These are phyloP conservation scores for Butyriboletus loyo DNA, from an alignment of 768 basidiomycete species.

Conservation along the genomic window DNA sequence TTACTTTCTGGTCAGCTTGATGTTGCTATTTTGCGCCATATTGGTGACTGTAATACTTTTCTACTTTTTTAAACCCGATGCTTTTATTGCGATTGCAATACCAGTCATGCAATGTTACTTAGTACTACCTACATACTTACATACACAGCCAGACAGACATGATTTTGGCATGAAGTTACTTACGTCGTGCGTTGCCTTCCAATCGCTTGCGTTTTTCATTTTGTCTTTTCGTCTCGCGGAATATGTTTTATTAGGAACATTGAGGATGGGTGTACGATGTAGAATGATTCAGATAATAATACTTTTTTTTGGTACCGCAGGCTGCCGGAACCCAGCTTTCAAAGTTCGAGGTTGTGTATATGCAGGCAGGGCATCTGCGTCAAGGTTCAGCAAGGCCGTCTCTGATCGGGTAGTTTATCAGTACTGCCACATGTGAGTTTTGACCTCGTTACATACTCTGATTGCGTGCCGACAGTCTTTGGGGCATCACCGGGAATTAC, in stretches of 20 bases:
- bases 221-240: neutral
- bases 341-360: neutral
- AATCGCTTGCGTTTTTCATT: neutral
- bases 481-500: too few species aligned
- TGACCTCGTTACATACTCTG: too few species aligned
- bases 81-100: neutral
- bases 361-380: too few species aligned
- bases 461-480: too few species aligned
- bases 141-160: neutral
- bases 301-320: neutral
- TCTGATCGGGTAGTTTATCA: too few species aligned
- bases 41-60: neutral
- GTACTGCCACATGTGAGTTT: too few species aligned
- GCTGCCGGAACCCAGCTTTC: neutral
- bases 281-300: neutral
- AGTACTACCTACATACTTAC: neutral
- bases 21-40: neutral
- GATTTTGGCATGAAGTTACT: neutral
- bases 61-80: neutral
- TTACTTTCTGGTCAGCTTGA: neutral
- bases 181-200: constrained; percentile 1
- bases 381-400: too few species aligned
- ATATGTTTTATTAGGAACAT: constrained; percentile 1
- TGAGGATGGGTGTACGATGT: constrained; percentile 5
- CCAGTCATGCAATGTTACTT: neutral